Conservation (phyloP, 2,329 filamentous ascomycete species). For the Trichophyton equinum region DNA sequence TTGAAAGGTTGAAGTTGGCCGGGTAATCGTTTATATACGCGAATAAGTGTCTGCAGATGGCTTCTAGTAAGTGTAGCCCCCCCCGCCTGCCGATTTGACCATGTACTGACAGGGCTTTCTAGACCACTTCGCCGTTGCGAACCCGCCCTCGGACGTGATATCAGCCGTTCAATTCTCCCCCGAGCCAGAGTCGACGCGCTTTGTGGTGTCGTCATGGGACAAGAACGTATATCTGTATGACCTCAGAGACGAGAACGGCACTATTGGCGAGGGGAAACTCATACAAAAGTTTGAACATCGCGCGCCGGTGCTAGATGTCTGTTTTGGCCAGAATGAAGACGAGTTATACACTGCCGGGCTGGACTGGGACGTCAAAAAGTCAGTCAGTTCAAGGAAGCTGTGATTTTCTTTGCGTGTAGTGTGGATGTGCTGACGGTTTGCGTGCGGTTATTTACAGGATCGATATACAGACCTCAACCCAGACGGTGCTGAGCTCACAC, state of each 20-base stretch:
- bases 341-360: constrained; percentile 78
- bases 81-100: background rate
- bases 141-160: constrained; percentile 75
- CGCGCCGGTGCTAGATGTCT: constrained; percentile 79
- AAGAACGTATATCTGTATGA: constrained; percentile 85
- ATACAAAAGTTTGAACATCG: constrained; percentile 65
- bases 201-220: constrained; percentile 94
- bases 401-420: too few relatives aligned
- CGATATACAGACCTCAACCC: constrained; percentile 58
- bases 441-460: constrained; percentile 36
- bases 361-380: constrained; percentile 76
- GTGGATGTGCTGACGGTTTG: background rate
- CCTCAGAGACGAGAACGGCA: constrained; percentile 42
- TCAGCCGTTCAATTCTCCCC: constrained; percentile 80
- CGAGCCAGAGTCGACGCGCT: constrained; percentile 54
- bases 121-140: constrained; percentile 69
- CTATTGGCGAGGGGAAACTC: constrained; percentile 49
- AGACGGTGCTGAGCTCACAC: constrained; percentile 68
- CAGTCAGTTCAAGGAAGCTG: constrained; percentile 13
- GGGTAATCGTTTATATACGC: background rate
- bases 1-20: background rate
- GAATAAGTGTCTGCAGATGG: background rate
- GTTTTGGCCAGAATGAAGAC: constrained; percentile 70
- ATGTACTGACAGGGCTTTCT: background rate
- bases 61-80: constrained; percentile 11